Evolutionary conservation across 1,284 basidiomycete species (phyloP).

Genomic region (Clitocybe nebularis): DNA sequence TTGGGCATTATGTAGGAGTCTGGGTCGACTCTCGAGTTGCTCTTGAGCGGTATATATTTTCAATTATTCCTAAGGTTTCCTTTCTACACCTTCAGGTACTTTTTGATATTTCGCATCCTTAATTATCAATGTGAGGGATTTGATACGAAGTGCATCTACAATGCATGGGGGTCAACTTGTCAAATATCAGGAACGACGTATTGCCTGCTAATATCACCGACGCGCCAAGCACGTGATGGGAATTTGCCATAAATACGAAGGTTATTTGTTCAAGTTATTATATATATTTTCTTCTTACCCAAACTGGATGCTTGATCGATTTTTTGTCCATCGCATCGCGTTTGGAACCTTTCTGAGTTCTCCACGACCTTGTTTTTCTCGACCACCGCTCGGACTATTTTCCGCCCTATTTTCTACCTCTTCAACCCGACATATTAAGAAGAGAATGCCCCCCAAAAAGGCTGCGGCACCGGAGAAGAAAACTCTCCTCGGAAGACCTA

Average conservation of each 20-base stretch:
- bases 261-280: slow-evolving; percentile 11
- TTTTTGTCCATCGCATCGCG: slow-evolving; percentile 14
- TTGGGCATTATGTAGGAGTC: too few species aligned
- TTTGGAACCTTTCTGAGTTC: slow-evolving; percentile 10
- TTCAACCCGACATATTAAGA: slow-evolving; percentile 31
- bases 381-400: slow-evolving; percentile 6
- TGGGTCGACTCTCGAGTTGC: too few species aligned
- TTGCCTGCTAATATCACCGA: too few species aligned
- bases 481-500: slow-evolving; percentile 80
- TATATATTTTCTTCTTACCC: slow-evolving; percentile 14
- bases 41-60: too few species aligned
- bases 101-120: too few species aligned
- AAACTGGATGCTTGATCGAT: slow-evolving; percentile 22
- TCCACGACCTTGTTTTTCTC: slow-evolving; percentile 8
- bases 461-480: slow-evolving; percentile 76
- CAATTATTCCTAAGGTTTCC: too few species aligned
- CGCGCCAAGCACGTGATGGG: background rate
- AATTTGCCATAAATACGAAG: slow-evolving; percentile 2
- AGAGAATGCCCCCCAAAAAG: slow-evolving; percentile 87
- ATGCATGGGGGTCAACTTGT: too few species aligned
- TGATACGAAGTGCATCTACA: too few species aligned
- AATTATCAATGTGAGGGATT: too few species aligned
- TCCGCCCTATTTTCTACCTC: slow-evolving; percentile 24
- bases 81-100: too few species aligned
- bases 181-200: too few species aligned